Conservation (phyloP, 257 asterid genomes). For the Nicotiana undulata region DNA sequence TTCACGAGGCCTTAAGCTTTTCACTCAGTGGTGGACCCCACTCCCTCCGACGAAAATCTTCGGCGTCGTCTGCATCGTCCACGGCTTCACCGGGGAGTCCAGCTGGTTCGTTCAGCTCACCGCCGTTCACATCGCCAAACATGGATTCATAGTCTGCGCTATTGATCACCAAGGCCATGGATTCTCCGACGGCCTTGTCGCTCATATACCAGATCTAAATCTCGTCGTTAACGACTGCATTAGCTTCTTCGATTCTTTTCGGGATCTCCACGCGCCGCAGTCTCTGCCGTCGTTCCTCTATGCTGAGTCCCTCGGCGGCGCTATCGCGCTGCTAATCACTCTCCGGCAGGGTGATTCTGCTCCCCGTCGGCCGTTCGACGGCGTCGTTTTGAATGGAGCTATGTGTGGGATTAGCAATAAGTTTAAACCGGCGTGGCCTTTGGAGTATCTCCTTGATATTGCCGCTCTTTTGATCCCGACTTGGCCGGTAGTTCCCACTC, state of each 20-base stretch:
- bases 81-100: slow-evolving; percentile 96
- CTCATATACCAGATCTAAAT: slow-evolving; percentile 70
- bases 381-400: slow-evolving; percentile 83
- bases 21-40: slow-evolving; percentile 95
- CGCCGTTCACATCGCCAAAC: slow-evolving; percentile 54
- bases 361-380: slow-evolving; percentile 54
- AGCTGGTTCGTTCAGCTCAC: slow-evolving; percentile 96
- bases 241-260: slow-evolving; percentile 46
- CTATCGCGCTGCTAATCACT: slow-evolving; percentile 70
- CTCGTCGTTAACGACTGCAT: slow-evolving; percentile 77
- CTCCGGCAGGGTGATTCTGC: slow-evolving; percentile 51
- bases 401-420: slow-evolving; percentile 93
- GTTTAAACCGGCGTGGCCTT: slow-evolving; percentile 96
- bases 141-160: slow-evolving; percentile 93
- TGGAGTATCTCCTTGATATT: slow-evolving; percentile 76
- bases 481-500: slow-evolving; percentile 84
- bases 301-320: slow-evolving; percentile 90
- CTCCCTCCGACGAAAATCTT: slow-evolving; percentile 29
- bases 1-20: slow-evolving; percentile 65
- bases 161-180: slow-evolving; percentile 98
- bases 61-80: slow-evolving; percentile 74
- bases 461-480: slow-evolving; percentile 74
- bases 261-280: slow-evolving; percentile 32
- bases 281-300: slow-evolving; percentile 62
- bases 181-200: slow-evolving; percentile 68